Evolutionary conservation across 352 stramenopile genomes (phyloP).

Genomic region (Elongisporangium anandrum): DNA sequence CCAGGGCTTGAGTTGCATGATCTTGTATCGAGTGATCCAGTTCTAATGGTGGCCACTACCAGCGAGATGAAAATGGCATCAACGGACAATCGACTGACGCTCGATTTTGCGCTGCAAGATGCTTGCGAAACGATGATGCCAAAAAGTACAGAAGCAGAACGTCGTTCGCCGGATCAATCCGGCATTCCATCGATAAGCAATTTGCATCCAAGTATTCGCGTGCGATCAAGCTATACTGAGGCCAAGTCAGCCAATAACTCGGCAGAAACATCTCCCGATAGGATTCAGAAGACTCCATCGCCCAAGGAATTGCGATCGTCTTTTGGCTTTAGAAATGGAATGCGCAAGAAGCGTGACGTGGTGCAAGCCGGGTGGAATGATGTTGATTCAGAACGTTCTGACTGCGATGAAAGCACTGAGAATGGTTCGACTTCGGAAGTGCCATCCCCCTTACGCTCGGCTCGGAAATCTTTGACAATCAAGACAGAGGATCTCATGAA

Average conservation of each 20-base stretch:
- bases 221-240: neutral
- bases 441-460: neutral
- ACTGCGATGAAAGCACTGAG: neutral
- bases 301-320: neutral
- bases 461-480: neutral
- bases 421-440: neutral
- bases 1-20: neutral
- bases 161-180: neutral
- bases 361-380: neutral
- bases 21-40: neutral
- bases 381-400: neutral
- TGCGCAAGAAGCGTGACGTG: neutral
- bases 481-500: neutral
- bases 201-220: neutral
- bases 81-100: neutral
- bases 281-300: neutral
- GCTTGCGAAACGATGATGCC: neutral
- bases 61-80: neutral
- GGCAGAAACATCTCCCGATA: neutral
- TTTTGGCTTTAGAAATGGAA: neutral
- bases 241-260: neutral
- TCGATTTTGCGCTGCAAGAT: neutral
- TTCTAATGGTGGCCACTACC: neutral
- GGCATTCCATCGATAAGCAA: neutral
- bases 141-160: neutral